A percentile compares a stretch with the other conserved stretches of the same genome.
Evolutionary conservation across 73 alveolate genomes (phyloP).

Genomic region (Paramecium sexaurelia): DNA sequence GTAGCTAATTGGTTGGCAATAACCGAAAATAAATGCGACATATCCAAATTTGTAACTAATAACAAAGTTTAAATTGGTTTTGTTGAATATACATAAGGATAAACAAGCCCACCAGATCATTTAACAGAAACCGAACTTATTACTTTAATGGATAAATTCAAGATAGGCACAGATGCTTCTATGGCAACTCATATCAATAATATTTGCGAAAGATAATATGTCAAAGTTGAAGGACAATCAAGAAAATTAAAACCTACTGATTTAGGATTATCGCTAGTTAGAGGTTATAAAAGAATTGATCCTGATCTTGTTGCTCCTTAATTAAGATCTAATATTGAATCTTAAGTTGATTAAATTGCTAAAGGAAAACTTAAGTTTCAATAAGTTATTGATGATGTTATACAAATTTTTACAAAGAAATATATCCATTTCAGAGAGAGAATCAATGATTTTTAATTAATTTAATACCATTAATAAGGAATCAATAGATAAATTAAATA

Average conservation of each 20-base stretch:
- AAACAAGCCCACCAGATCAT: slow-evolving; percentile 98
- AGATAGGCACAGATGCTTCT: slow-evolving; percentile 99
- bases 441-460: slow-evolving; percentile 56
- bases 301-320: slow-evolving; percentile 97
- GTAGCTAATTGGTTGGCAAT: slow-evolving; percentile 52
- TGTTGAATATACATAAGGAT: slow-evolving; percentile 69
- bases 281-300: slow-evolving; percentile 97
- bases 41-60: background rate
- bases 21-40: background rate
- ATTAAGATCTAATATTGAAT: slow-evolving; percentile 97
- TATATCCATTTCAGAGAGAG: slow-evolving; percentile 80
- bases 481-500: slow-evolving; percentile 27
- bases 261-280: slow-evolving; percentile 97
- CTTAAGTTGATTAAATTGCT: slow-evolving; percentile 88
- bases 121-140: slow-evolving; percentile 98
- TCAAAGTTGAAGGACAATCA: slow-evolving; percentile 86
- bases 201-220: slow-evolving; percentile 98
- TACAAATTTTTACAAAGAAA: slow-evolving; percentile 91
- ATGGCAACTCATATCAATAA: slow-evolving; percentile 99
- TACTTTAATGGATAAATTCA: slow-evolving; percentile 97
- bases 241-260: slow-evolving; percentile 96
- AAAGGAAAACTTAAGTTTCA: slow-evolving; percentile 93
- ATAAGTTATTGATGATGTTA: slow-evolving; percentile 89
- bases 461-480: background rate
- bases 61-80: slow-evolving; percentile 54